Base-by-base conservation (phyloP, 495 filamentous ascomycete species). In the Lepraria neglecta region DNA sequence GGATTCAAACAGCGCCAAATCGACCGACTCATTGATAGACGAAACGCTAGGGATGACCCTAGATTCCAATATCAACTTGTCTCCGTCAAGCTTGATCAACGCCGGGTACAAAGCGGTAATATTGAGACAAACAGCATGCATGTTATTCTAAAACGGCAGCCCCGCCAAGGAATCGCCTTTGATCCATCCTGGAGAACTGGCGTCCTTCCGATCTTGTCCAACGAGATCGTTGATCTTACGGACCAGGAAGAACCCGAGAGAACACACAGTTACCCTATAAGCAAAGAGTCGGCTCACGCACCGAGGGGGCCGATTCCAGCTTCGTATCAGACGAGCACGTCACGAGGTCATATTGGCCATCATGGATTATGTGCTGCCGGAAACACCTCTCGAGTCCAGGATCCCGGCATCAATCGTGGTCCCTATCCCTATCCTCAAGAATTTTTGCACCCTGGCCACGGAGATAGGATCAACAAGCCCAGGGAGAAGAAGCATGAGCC, bases 21-120 rank as follows among this genome's bases (percentile, higher is more conserved):
- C 24, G 55, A 58, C 10, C 40, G 44, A 45, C 42, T 58, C 2
- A 45, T 58, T 15, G n/a, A 21, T 0, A 38, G 43, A 31, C 42
- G 42, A 7, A 45, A 27, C 1, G 30, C 42, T n/a, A 19, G 30
- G 30, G 55, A 58, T 19, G 55, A 58, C 19, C 43, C 42, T n/a
- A 38, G 55, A 9, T 58, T 15, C 12, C 33, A 58, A 31, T 58
- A 58, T 45, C 33, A 19, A n/a, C 55, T 58, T 17, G 55, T 40
- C 24, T 46, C 42, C 24, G 30, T 58, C 24, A 58, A 58, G 42
- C 55, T 45, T 31, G 52, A 56, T 24, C 30, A 42, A 19, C 40
- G 55, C 4, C 42, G 28, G 10, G 30, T 31, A 27, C n/a, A 31
- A 44, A 33, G 28, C 3, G 44, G 31, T 11, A 17, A 10, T 6